phyloP scores from a whole-genome alignment of 2,329 filamentous ascomycete genomes.

The Rugonectria rugulosa region DNA sequence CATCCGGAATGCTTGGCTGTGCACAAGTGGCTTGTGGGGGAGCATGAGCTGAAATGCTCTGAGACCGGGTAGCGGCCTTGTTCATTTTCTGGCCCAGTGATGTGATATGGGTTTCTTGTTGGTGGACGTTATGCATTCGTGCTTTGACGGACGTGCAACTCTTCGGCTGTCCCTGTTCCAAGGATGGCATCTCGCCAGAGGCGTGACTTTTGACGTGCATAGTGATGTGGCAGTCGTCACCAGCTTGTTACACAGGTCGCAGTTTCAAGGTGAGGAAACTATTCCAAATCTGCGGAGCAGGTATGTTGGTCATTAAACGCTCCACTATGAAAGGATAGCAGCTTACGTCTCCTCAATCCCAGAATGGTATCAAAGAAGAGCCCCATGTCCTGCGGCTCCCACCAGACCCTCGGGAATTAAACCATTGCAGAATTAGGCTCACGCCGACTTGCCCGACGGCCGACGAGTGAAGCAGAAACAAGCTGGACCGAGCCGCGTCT shows the following conservation, averaged over 20 bases:
- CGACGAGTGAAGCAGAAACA: background rate
- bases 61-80: too few relatives aligned
- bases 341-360: conserved; percentile 2
- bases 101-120: too few relatives aligned
- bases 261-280: conserved; percentile 1
- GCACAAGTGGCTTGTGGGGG: conserved; percentile 29
- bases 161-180: too few relatives aligned
- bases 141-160: too few relatives aligned
- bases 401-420: conserved; percentile 1
- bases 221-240: background rate
- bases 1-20: conserved; percentile 21
- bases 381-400: conserved; percentile 1
- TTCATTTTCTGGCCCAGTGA: too few relatives aligned
- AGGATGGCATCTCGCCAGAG: too few relatives aligned
- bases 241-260: background rate
- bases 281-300: conserved; percentile 17
- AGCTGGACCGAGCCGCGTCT: background rate
- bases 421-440: background rate
- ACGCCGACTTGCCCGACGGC: background rate
- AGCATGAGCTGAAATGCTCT: conserved; percentile 31
- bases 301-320: conserved; percentile 17
- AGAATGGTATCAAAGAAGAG: conserved; percentile 1
- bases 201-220: background rate
- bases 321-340: conserved; percentile 7
- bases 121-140: too few relatives aligned